phyloP scores from a whole-genome alignment of 306 rosid species.

The Cucurbita argyrosperma region DNA sequence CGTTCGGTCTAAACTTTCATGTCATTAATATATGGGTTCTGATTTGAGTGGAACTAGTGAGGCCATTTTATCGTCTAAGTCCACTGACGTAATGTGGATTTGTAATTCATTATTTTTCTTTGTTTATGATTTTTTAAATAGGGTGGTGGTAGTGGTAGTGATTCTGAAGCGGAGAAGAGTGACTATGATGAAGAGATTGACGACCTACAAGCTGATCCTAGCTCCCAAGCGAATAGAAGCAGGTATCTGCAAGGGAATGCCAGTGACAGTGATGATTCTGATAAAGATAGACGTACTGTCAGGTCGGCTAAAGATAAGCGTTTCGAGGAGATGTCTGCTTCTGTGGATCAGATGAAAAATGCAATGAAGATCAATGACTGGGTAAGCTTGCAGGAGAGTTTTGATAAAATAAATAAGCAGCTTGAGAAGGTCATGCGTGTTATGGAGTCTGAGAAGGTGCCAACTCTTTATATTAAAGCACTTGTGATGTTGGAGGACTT shows the following conservation, averaged over 20 bases:
- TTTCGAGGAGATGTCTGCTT: constrained; percentile 68
- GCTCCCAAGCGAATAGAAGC: constrained; percentile 11
- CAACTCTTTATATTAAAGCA: constrained; percentile 65
- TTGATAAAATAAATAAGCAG: constrained; percentile 83
- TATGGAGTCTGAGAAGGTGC: constrained; percentile 68
- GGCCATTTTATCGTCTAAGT: neutral
- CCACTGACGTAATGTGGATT: neutral
- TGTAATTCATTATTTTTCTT: neutral
- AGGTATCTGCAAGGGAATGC: constrained; percentile 25
- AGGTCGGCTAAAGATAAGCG: constrained; percentile 83
- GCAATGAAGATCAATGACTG: constrained; percentile 95
- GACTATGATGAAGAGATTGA: constrained; percentile 46
- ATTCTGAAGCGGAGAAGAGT: constrained; percentile 63
- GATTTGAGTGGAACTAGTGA: neutral
- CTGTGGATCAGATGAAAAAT: constrained; percentile 90
- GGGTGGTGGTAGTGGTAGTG: constrained; percentile 65
- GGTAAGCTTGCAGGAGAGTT: constrained; percentile 93
- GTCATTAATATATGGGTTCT: neutral
- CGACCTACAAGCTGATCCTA: constrained; percentile 16
- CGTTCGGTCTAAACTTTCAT: neutral
- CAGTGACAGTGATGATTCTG: constrained; percentile 64
- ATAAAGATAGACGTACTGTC: constrained; percentile 53
- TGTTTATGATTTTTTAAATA: constrained; percentile 8
- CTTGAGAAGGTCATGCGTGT: constrained; percentile 96
- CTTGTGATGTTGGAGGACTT: constrained; percentile 90